Evolutionary conservation across 495 filamentous ascomycete species (phyloP).

Genomic region (Penicillium goetzii): DNA sequence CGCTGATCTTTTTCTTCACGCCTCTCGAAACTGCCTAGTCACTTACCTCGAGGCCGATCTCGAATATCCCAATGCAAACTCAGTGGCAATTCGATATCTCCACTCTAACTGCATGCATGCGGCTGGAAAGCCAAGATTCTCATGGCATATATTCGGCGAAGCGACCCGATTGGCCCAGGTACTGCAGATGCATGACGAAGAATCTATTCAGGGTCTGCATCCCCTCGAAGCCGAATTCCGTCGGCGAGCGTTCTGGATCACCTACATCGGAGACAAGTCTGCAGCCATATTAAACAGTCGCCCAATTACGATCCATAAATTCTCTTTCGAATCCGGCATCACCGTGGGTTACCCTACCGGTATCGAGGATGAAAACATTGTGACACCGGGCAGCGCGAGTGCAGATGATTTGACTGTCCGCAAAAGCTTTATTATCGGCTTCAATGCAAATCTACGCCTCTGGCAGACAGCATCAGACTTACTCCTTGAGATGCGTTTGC

Average conservation of each 20-base stretch:
- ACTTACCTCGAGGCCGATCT: constrained; percentile 35
- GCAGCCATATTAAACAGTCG: constrained; percentile 34
- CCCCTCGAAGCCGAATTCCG: constrained; percentile 34
- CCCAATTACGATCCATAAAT: constrained; percentile 36
- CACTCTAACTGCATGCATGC: constrained; percentile 39
- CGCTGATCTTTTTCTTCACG: constrained; percentile 27
- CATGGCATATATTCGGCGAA: constrained; percentile 39
- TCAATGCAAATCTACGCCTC: constrained; percentile 30
- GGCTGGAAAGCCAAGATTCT: constrained; percentile 32
- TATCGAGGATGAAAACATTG: constrained; percentile 22
- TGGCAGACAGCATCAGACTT: constrained; percentile 31
- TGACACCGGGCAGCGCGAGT: constrained; percentile 15
- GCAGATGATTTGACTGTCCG: constrained; percentile 18
- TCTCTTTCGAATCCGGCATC: constrained; percentile 33
- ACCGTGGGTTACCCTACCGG: constrained; percentile 30
- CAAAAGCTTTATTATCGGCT: constrained; percentile 23
- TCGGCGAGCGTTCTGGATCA: constrained; percentile 36
- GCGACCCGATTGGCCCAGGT: constrained; percentile 34
- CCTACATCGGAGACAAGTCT: constrained; percentile 38
- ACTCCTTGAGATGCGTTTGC: constrained; percentile 25
- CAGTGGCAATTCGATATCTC: constrained; percentile 34
- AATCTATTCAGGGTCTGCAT: constrained; percentile 25
- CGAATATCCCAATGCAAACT: constrained; percentile 33
- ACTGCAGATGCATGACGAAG: constrained; percentile 38
- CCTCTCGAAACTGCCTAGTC: constrained; percentile 24